These are phyloP conservation scores for Kwoniella botswanensis DNA, from an alignment of 768 basidiomycete genomes.

Conservation along the genomic window DNA sequence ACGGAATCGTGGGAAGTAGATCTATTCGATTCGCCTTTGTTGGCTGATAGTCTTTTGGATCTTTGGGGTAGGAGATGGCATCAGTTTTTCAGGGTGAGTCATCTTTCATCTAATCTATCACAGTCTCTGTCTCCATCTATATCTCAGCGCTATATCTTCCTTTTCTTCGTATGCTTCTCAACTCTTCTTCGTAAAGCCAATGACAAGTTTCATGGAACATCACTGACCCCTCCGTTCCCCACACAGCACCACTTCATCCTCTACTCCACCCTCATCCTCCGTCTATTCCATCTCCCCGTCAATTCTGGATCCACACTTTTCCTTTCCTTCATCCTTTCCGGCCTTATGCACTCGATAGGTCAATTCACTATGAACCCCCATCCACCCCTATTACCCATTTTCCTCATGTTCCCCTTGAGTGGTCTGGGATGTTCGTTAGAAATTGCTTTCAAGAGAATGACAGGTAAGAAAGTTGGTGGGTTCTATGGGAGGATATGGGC, in stretches of 20 bases:
- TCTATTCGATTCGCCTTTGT: slow-evolving; percentile 46
- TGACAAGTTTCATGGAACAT: not conserved
- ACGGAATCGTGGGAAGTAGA: slow-evolving; percentile 47
- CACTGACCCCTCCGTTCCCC: not conserved
- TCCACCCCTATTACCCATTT: slow-evolving; percentile 37
- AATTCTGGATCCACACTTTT: slow-evolving; percentile 28
- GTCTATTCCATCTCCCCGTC: slow-evolving; percentile 30
- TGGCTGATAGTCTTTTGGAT: slow-evolving; percentile 51
- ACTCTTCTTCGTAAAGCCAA: not conserved
- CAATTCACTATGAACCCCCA: slow-evolving; percentile 45
- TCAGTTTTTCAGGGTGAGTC: slow-evolving; percentile 42
- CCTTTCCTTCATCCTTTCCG: slow-evolving; percentile 49
- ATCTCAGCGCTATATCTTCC: not conserved
- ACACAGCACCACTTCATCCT: slow-evolving; percentile 49
- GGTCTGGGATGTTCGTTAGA: slow-evolving; percentile 47
- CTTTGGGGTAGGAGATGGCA: slow-evolving; percentile 58
- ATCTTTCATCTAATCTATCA: not conserved
- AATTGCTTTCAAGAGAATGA: slow-evolving; percentile 43
- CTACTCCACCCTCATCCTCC: slow-evolving; percentile 39
- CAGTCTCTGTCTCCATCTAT: not conserved
- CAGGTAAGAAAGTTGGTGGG: slow-evolving; percentile 49
- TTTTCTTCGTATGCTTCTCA: not conserved
- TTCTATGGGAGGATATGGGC: slow-evolving; percentile 47
- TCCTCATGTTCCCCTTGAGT: slow-evolving; percentile 45
- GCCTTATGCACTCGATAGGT: slow-evolving; percentile 49